A percentile compares a stretch with the other conserved stretches of the same genome.
These are phyloP conservation scores for Salvia splendens DNA, from an alignment of 257 asterid species.

Conservation along the genomic window DNA sequence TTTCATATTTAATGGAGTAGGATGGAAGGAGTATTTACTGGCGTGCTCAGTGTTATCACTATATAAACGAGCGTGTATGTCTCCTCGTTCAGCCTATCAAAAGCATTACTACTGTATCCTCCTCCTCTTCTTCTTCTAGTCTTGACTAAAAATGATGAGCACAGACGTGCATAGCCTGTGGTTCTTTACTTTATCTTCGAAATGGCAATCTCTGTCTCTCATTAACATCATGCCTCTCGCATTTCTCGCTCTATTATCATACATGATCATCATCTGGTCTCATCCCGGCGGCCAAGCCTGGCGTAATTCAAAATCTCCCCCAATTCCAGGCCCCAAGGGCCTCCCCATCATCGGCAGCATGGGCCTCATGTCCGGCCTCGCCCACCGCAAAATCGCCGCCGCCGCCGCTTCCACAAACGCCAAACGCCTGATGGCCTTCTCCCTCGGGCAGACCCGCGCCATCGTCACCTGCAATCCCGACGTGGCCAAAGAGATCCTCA, in stretches of 20 bases:
- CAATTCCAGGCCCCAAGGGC: constrained; percentile 80
- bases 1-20: not conserved
- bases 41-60: constrained; percentile 16
- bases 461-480: constrained; percentile 63
- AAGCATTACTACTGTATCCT: constrained; percentile 23
- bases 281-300: constrained; percentile 80
- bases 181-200: constrained; percentile 56
- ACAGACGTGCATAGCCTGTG: constrained; percentile 52
- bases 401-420: constrained; percentile 49
- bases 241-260: constrained; percentile 39
- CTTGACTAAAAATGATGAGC: not conserved
- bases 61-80: constrained; percentile 36
- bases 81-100: constrained; percentile 28
- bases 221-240: constrained; percentile 34
- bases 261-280: constrained; percentile 59
- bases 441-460: constrained; percentile 72
- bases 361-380: constrained; percentile 67
- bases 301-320: constrained; percentile 23
- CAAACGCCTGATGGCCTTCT: constrained; percentile 71
- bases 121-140: not conserved
- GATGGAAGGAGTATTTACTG: not conserved
- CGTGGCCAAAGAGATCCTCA: constrained; percentile 67
- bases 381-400: constrained; percentile 72
- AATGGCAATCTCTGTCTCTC: constrained; percentile 49
- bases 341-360: constrained; percentile 74